A percentile compares a stretch with the other conserved stretches of the same genome.
These are phyloP conservation scores for Aureobasidium vineae DNA, from an alignment of 2,329 filamentous ascomycete genomes.

Conservation along the genomic window DNA sequence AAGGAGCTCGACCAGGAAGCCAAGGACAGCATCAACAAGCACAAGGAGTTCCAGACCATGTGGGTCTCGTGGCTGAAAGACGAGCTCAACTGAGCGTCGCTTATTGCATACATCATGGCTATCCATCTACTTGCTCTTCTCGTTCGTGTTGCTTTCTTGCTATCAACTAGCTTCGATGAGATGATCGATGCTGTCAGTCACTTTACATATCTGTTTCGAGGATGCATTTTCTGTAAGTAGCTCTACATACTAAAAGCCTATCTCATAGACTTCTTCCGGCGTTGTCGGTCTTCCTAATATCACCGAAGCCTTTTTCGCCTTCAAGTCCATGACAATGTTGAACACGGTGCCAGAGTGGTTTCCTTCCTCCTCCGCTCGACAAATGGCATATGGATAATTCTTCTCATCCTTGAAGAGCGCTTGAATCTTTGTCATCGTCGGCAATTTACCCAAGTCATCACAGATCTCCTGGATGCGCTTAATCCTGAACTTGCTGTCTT, in stretches of 20 bases:
- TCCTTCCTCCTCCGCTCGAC: conserved; percentile 34
- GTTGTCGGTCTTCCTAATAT: conserved; percentile 37
- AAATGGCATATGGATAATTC: conserved; percentile 42
- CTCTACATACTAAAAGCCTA: conserved; percentile 22
- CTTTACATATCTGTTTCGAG: not conserved
- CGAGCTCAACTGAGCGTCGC: not conserved
- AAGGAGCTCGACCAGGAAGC: conserved; percentile 16
- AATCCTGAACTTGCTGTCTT: conserved; percentile 43
- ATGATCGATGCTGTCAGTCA: too few species aligned
- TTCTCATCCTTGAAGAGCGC: conserved; percentile 45
- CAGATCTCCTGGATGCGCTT: conserved; percentile 41
- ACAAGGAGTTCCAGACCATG: not conserved
- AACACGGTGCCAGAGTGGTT: conserved; percentile 38
- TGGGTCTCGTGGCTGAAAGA: conserved; percentile 3
- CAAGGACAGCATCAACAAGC: not conserved
- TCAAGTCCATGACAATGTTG: conserved; percentile 43
- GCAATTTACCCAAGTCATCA: conserved; percentile 28
- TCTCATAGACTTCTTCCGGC: conserved; percentile 29
- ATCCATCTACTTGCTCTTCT: not conserved
- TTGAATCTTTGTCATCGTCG: conserved; percentile 30
- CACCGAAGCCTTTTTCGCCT: conserved; percentile 34
- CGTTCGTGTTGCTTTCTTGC: not conserved
- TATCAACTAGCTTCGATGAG: not conserved
- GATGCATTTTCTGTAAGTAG: conserved; percentile 14
- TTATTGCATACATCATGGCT: not conserved